Base-by-base conservation (phyloP, 768 basidiomycete genomes). In the Kwoniella sp. region DNA sequence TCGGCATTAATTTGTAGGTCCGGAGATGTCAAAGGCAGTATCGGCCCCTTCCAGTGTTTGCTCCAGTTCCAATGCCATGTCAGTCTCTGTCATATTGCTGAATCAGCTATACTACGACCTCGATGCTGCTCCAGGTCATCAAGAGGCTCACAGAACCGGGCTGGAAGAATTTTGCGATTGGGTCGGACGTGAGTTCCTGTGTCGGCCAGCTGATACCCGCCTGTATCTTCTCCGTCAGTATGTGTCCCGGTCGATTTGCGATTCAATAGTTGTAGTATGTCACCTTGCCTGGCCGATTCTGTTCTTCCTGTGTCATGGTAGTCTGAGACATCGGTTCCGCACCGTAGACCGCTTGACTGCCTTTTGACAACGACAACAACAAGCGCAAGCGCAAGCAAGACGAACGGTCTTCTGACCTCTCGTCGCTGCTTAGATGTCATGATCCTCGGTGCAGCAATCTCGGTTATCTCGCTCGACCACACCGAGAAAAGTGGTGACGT, bases 181-280 rank as follows among this genome's bases (percentile, higher is more conserved):
- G 67, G 40, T 69, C 65, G 14, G 65, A 67, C 5, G 64, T 57
- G 3, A 20, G 46, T 33, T 69, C 67, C 37, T 69, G 67, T 1
- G 59, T 44, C 2, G 67, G 67, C 67, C 67, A 69, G 51, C 62
- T 63, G 42, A 69, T 60, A 0, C 67, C 67, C 15, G 46, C 67
- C 67, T 65, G 28, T 17, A 26, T 15, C 25, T 27, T 44, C 27
- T 27, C 32, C 5, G 17, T n/a, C 40, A 19, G 12, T 25, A 25
- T 7, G 8, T 5, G 7, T 41, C 22, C 27, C 19, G 6, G 17
- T 25, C 40, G 27, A 23, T 7, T 4, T 41, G n/a, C 37, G 37
- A 38, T 38, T n/a, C n/a, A n/a, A n/a, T n/a, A n/a, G n/a, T n/a
- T n/a, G n/a, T n/a, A n/a, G n/a, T n/a, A n/a, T 15, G 5, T 6